Evolutionary conservation across 208 protist species (phyloP), one percentile per base, ranked within the genome.

Genomic region (Naegleria lovaniensis): DNA sequence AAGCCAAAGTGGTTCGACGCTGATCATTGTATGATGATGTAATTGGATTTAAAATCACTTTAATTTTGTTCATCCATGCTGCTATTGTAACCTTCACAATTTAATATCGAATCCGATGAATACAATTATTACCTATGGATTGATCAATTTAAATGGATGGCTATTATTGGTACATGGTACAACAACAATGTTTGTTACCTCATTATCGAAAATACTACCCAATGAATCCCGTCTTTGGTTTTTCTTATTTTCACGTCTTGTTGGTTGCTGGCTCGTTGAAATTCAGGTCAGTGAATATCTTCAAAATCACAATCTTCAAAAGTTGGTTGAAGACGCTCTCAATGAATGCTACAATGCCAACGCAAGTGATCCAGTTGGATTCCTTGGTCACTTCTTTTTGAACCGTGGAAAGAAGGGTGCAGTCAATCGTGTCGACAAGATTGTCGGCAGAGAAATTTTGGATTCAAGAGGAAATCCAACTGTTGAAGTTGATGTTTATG

Each of bases 381-480:
- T 40, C 75, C 22, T 40, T n/a, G 75, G 33, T 38, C 19, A 39
- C 75, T 83, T 83, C 33, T 83, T 83, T 36, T 40, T 83, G 33
- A 15, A 11, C 33, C n/a, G 22, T 38, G 25, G 25, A 16, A 48
- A 51, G 15, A 58, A 76, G 19, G 9, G 16, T 39, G 15, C 15
- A 19, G 16, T 43, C 9, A 29, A n/a, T 51, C 9, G 15, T 7
- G 75, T 90, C 25, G 9, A 67, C 7, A 84, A 58, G 40, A 0
- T 90, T 76, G 76, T 86, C 15, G 89, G 55, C 19, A 55, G 89
- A 75, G 89, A 91, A 91, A 43, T 91, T n/a, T 88, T 91, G 16
- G 89, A 91, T 48, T 52, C 36, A n/a, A 58, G 89, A 67, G 89
- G 89, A n/a, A 91, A 91, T 43, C 89, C 89, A 88, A 91, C 89